These are phyloP conservation scores for Leucaena leucocephala DNA, from an alignment of 306 rosid genomes.

Conservation along the genomic window DNA sequence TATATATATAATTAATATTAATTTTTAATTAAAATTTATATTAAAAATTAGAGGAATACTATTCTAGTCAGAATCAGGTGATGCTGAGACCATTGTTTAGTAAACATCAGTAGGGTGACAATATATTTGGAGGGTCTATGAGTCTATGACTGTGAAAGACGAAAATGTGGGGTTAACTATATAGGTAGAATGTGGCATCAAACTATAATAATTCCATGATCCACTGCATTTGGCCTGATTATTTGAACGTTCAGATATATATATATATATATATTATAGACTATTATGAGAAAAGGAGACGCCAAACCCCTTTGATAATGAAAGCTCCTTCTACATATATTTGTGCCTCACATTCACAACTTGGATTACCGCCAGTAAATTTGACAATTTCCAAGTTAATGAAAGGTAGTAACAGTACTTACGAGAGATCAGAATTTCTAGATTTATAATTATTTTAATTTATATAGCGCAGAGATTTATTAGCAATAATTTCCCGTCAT, in stretches of 20 bases:
- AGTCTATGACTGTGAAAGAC: conserved; percentile 1
- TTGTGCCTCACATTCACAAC: neutral
- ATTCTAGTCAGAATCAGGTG: neutral
- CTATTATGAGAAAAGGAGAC: conserved; percentile 31
- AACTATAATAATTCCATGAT: neutral
- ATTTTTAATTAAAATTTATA: too few relatives aligned
- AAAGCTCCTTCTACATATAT: conserved; percentile 14
- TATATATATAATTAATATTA: too few relatives aligned
- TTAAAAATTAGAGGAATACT: too few relatives aligned
- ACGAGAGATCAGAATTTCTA: too few relatives aligned
- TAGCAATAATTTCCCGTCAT: neutral
- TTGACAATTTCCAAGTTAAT: too few relatives aligned
- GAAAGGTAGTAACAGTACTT: too few relatives aligned
- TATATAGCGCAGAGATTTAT: neutral
- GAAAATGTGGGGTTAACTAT: conserved; percentile 8
- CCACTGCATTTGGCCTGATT: conserved; percentile 15
- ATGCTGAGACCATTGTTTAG: neutral
- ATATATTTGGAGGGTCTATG: neutral
- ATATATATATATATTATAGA: too few relatives aligned
- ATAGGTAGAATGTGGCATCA: conserved; percentile 34
- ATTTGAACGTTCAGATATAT: conserved; percentile 35
- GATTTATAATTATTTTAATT: neutral
- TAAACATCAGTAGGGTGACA: conserved; percentile 3
- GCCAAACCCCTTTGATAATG: conserved; percentile 33
- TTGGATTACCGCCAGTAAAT: neutral